Evolutionary conservation across 495 filamentous ascomycete genomes (phyloP).

Genomic region (Alectoria sarmentosa): DNA sequence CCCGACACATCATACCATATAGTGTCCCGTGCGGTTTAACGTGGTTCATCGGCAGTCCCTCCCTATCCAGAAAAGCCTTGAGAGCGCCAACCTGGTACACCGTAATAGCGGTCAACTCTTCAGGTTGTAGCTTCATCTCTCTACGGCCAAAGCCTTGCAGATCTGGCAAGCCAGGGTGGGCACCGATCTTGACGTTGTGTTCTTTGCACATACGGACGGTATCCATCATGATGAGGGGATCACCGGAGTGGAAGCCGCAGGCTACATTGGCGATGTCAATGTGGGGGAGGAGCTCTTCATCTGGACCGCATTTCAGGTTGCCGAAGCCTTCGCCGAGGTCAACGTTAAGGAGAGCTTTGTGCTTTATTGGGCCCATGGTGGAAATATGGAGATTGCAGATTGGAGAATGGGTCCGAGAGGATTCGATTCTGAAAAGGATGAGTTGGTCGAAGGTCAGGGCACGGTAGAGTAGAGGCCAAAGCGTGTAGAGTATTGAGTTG

Average conservation of each 20-base stretch:
- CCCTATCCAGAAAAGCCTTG: conserved; percentile 47
- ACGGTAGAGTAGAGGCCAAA: neutral
- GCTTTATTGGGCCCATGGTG: conserved; percentile 39
- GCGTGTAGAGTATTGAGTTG: conserved; percentile 6
- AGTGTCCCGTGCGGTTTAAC: conserved; percentile 54
- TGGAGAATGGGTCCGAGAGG: neutral
- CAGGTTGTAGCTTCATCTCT: conserved; percentile 46
- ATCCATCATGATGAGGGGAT: conserved; percentile 53
- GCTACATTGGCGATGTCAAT: conserved; percentile 59
- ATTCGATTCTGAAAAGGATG: too few species aligned
- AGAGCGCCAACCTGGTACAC: conserved; percentile 56
- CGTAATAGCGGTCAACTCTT: conserved; percentile 50
- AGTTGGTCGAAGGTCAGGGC: too few species aligned
- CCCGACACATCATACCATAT: conserved; percentile 51
- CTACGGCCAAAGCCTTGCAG: conserved; percentile 56
- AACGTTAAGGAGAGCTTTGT: conserved; percentile 46
- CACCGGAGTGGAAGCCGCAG: conserved; percentile 54
- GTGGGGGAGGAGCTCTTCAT: conserved; percentile 50
- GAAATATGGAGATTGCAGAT: neutral
- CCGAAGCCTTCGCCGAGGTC: conserved; percentile 46
- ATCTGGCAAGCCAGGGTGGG: conserved; percentile 56
- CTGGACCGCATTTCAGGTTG: conserved; percentile 36
- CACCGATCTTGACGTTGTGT: conserved; percentile 47
- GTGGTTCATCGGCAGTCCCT: conserved; percentile 48
- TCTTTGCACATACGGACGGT: conserved; percentile 50